Base-by-base conservation (phyloP, 129 eudicot genomes). In the Sambucus nigra region DNA sequence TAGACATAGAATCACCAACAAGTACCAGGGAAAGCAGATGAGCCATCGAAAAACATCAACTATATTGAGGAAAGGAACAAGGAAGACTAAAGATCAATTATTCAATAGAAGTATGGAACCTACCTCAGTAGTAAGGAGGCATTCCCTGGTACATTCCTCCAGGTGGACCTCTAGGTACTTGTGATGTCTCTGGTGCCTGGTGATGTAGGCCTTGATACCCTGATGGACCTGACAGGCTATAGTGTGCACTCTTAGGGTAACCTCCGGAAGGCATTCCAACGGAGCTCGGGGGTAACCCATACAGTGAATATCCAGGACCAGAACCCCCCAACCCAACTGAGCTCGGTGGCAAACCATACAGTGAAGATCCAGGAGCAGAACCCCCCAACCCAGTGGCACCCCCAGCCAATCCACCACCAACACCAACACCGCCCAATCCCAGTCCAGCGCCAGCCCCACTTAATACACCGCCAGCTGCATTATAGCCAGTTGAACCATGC, bases 121-220 rank as follows among this genome's bases (percentile, higher is more conserved):
- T 76, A 80, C 88, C 82, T 80, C 59, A 84, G 53, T 67, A 70
- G 40, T 73, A 80, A 27, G 80, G 71, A 53, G 67, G 77, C 42
- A 35, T 15, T 38, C 61, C 70, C 38, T 69, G 72, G 57, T 65
- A 70, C 46, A 64, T 32, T 42, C 83, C 83, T n/a, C 80, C 76
- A 42, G 74, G 60, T 15, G 84, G 84, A 41, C 70, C 73, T 65
- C 89, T 73, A 60, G 76, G 64, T 17, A 76, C 76, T 19, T 79
- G 71, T 18, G 81, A 68, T 41, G 73, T 52, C 56, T 79, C 87
- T 2, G 73, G 38, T 4, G 71, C 59, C 32, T 75, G 83, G 57
- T 75, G 71, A 21, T 63, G 79, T 60, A 69, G 94, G 60, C 57
- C 51, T 31, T 67, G 79, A 57, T 76, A 77, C 4, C 64, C 78